Percentiles rank a stretch among this genome's conserved stretches.
Conservation (phyloP, 495 filamentous ascomycete genomes). For the Penicillium bovifimosum region DNA sequence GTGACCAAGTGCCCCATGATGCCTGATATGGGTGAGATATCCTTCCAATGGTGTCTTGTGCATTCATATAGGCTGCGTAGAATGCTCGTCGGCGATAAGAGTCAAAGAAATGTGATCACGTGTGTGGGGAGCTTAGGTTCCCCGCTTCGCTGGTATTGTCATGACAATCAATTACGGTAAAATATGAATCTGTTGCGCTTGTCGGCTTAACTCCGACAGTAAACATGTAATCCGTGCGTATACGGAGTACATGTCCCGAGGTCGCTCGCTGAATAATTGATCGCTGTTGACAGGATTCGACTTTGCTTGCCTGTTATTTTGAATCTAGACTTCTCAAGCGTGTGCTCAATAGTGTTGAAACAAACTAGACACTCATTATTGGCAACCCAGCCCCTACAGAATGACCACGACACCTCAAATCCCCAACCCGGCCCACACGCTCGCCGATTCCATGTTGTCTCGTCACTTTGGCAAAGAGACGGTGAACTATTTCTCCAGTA, state of each 20-base stretch:
- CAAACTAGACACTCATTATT: background rate
- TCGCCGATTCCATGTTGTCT: constrained; percentile 77
- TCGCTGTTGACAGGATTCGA: background rate
- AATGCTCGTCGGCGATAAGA: background rate
- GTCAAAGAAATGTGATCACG: constrained; percentile 27
- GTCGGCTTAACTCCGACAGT: constrained; percentile 17
- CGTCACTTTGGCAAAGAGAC: constrained; percentile 86
- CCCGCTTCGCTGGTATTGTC: constrained; percentile 20
- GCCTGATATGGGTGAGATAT: background rate
- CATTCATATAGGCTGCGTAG: background rate
- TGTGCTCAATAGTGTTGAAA: background rate
- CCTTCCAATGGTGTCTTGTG: background rate
- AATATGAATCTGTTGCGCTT: background rate
- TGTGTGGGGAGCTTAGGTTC: constrained; percentile 34
- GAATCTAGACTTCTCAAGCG: background rate
- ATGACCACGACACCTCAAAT: constrained; percentile 35
- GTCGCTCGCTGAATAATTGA: constrained; percentile 26
- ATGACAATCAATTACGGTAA: constrained; percentile 14
- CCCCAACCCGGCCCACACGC: constrained; percentile 53
- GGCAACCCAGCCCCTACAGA: constrained; percentile 6
- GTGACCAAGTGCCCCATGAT: constrained; percentile 40
- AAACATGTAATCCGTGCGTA: constrained; percentile 12
- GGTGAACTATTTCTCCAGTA: constrained; percentile 91
- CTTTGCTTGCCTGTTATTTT: background rate
- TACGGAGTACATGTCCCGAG: background rate